Evolutionary conservation across 441 rosid species (phyloP).

Genomic region (Lepidium campestre): DNA sequence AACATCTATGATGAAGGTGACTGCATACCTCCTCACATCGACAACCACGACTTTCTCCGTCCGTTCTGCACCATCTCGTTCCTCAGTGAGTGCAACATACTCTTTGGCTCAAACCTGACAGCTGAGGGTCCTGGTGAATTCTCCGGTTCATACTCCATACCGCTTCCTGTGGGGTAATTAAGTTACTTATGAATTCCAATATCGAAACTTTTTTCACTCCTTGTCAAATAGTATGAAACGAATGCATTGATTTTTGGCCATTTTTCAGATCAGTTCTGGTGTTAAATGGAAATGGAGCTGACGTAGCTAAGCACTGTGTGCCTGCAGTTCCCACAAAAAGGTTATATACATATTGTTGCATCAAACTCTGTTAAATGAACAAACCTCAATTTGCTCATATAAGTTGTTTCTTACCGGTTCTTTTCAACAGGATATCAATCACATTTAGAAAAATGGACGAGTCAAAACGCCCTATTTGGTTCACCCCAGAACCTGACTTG

Average conservation of each 20-base stretch:
- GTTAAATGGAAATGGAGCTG: constrained; percentile 64
- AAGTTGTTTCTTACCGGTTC: not conserved
- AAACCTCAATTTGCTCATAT: not conserved
- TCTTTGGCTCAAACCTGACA: constrained; percentile 52
- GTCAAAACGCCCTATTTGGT: constrained; percentile 45
- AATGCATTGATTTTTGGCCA: not conserved
- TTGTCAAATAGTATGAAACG: not conserved
- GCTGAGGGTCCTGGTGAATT: constrained; percentile 53
- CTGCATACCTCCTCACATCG: constrained; percentile 71
- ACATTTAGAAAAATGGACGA: constrained; percentile 68
- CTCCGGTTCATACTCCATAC: constrained; percentile 43
- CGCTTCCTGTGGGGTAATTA: constrained; percentile 58
- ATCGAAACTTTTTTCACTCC: not conserved
- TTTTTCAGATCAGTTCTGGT: constrained; percentile 56
- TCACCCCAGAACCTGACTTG: constrained; percentile 49
- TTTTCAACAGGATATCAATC: constrained; percentile 46
- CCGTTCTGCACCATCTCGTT: constrained; percentile 68
- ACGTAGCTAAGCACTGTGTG: constrained; percentile 64
- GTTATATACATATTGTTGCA: constrained; percentile 7
- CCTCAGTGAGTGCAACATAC: constrained; percentile 46
- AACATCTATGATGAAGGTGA: constrained; percentile 71
- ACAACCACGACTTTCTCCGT: constrained; percentile 58
- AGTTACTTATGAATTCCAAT: not conserved
- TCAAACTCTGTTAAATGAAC: not conserved
- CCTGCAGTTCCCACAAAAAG: constrained; percentile 58